Percentiles rank a stretch among this genome's conserved stretches.
These are phyloP conservation scores for Mortierella sp. DNA, from an alignment of 371 early-diverging fungal species.

Conservation along the genomic window DNA sequence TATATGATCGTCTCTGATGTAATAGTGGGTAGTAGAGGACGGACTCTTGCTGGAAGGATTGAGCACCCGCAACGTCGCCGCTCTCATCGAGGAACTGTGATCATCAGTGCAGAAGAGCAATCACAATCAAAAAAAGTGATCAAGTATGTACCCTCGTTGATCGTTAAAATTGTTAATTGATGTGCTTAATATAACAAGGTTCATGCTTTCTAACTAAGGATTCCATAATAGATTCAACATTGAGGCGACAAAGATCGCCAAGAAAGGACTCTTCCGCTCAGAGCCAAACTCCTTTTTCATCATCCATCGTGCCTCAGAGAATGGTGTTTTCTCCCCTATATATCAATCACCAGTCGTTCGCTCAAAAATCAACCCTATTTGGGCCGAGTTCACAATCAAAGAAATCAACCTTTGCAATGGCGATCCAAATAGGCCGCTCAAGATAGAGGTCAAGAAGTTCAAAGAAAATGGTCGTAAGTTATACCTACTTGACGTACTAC, in stretches of 20 bases:
- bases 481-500: background rate
- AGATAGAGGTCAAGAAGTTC: slow-evolving; percentile 51
- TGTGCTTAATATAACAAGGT: too few relatives aligned
- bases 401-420: slow-evolving; percentile 56
- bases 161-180: background rate
- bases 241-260: slow-evolving; percentile 40
- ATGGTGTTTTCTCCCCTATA: slow-evolving; percentile 52
- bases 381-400: slow-evolving; percentile 42
- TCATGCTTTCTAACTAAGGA: background rate
- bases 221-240: slow-evolving; percentile 30
- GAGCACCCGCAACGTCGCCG: slow-evolving; percentile 35
- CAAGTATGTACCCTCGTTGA: slow-evolving; percentile 14
- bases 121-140: slow-evolving; percentile 40
- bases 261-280: slow-evolving; percentile 48
- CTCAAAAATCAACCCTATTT: slow-evolving; percentile 37
- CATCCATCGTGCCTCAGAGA: slow-evolving; percentile 49
- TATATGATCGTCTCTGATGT: background rate
- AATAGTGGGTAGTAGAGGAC: slow-evolving; percentile 43
- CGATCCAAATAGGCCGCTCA: slow-evolving; percentile 46
- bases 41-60: slow-evolving; percentile 42
- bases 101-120: slow-evolving; percentile 46
- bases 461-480: slow-evolving; percentile 53
- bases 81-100: slow-evolving; percentile 41
- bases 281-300: slow-evolving; percentile 53
- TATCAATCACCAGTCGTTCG: slow-evolving; percentile 46